Conservation (phyloP, 192 early-diverging fungal genomes). For the Jimgerdemannia flammicorona region DNA sequence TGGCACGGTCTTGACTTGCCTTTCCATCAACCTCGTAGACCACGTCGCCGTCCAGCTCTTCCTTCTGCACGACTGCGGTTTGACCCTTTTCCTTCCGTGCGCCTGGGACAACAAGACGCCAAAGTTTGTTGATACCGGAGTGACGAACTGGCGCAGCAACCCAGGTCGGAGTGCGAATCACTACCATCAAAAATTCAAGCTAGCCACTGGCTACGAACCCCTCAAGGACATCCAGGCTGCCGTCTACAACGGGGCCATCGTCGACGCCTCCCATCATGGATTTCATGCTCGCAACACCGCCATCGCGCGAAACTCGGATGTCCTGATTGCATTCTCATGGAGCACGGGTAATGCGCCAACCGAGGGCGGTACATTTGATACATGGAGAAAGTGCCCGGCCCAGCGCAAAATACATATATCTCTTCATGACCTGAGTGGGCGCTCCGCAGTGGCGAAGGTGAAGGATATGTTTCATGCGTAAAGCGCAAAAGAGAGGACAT, state of each 20-base stretch:
- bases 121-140: not conserved
- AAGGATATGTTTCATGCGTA: no score
- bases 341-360: not conserved
- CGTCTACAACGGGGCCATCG: not conserved
- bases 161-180: not conserved
- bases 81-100: not conserved
- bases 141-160: not conserved
- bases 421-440: not conserved
- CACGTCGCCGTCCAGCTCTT: not conserved
- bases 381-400: not conserved
- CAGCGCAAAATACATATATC: not conserved
- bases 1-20: no score
- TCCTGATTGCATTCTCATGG: not conserved
- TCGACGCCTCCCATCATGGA: not conserved
- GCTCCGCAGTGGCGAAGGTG: no score
- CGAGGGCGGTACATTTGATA: not conserved
- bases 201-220: not conserved
- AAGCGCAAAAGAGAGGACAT: no score
- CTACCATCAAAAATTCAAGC: not conserved
- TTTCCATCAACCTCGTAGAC: not conserved
- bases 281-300: not conserved
- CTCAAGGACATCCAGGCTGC: not conserved
- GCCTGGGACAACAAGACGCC: not conserved
- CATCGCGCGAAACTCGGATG: not conserved
- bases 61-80: not conserved